Percentiles rank a stretch among this genome's conserved stretches.
Conservation (phyloP, 2,329 filamentous ascomycete genomes). For the Colletotrichum chlorophyti region DNA sequence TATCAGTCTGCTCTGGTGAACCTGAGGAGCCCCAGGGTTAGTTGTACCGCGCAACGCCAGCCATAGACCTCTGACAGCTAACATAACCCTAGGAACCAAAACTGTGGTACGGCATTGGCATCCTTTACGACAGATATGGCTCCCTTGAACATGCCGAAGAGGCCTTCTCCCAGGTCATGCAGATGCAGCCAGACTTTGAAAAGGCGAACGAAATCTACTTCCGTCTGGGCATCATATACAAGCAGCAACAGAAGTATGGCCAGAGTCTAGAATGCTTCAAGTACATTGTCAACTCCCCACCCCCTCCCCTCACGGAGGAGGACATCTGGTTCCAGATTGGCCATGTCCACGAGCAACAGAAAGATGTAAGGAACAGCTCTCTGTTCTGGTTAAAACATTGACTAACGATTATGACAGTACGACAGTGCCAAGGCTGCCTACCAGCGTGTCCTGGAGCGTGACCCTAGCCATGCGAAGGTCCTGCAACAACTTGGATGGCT, state of each 20-base stretch:
- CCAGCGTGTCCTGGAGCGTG: constrained; percentile 88
- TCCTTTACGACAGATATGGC: constrained; percentile 94
- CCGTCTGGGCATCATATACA: constrained; percentile 98
- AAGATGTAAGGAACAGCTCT: constrained; percentile 74
- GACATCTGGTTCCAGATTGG: constrained; percentile 99
- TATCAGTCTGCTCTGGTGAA: constrained; percentile 97
- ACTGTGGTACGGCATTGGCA: constrained; percentile 98
- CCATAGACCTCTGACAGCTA: constrained; percentile 27
- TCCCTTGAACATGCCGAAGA: constrained; percentile 97
- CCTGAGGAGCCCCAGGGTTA: constrained; percentile 88
- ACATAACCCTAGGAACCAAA: constrained; percentile 78
- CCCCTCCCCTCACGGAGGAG: constrained; percentile 90
- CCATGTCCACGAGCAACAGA: constrained; percentile 98
- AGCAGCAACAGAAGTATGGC: constrained; percentile 92
- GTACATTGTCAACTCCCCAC: constrained; percentile 94
- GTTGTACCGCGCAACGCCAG: constrained; percentile 31
- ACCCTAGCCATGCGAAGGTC: constrained; percentile 96
- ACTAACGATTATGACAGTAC: constrained; percentile 66
- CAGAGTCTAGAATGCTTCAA: constrained; percentile 99
- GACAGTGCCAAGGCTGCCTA: constrained; percentile 93
- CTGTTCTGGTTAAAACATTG: constrained; percentile 34
- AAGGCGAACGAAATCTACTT: constrained; percentile 99
- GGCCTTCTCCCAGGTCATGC: constrained; percentile 98
- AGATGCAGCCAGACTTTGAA: constrained; percentile 96
- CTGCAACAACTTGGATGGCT: constrained; percentile 97